Evolutionary conservation across 2,329 filamentous ascomycete genomes (phyloP), one percentile per base, ranked within the genome.

Genomic region (Trematosphaeria pertusa): DNA sequence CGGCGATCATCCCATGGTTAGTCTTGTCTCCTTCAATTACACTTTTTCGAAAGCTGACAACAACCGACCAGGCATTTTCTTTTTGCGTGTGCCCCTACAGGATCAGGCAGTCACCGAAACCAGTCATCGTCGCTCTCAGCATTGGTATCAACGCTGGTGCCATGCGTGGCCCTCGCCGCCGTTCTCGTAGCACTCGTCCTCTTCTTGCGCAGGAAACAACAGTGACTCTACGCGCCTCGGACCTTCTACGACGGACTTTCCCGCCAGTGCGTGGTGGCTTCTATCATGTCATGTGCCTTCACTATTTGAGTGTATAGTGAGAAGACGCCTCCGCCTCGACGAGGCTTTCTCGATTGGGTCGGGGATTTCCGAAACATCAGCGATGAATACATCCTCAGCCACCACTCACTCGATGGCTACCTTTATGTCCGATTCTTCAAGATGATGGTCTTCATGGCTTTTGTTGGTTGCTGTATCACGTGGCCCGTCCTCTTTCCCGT

Each of bases 341-440:
- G 38, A 18, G 38, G 45, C 19, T 14, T 34, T 8, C 34, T 48
- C 6, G 39, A 34, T 15, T 48, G 39, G 38, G 36, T 43, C 6
- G 32, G 14, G 5, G 36, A 43, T 3, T 48, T 43, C 21, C 35
- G 31, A 11, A 17, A 20, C 9, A 37, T 35, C 10, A 28, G 31
- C 10, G 45, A 48, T 22, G 34, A 48, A 15, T 48, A 34, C 15
- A 38, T 48, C 15, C 45, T 43, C 38, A 43, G 43, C n/a, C 45
- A 48, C 15, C 39, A 48, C n/a, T 42, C 39, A 0, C 39, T 42
- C 7, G 39, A 42, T 35, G 39, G 20, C 14, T 42, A 42, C 12
- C 39, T 42, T 10, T 42, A 35, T n/a, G 14, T 42, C 5, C 39
- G 39, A 1, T 42, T 42, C 20, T 35, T 42, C 39, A 42, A 42